These are phyloP conservation scores for Magnusiomyces ingens DNA, from an alignment of 1,139 yeast species.

Conservation along the genomic window DNA sequence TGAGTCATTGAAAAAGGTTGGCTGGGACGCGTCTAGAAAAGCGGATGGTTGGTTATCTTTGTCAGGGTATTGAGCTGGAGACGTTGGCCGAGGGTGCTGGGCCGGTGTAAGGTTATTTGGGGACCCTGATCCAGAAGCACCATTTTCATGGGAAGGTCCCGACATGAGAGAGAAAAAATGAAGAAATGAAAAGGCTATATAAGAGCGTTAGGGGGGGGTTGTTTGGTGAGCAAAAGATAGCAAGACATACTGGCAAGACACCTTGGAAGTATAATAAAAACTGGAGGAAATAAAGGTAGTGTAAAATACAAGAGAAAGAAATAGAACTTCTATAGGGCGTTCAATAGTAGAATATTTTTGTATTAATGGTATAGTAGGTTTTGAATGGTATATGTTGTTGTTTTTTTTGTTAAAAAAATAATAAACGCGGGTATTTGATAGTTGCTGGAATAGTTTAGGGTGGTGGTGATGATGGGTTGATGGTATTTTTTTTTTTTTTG, in stretches of 20 bases:
- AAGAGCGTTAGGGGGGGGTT: background rate
- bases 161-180: conserved; percentile 3
- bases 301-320: background rate
- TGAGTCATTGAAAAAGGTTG: too few relatives aligned
- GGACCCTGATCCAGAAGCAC: conserved; percentile 1
- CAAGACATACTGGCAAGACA: conserved; percentile 1
- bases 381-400: too few relatives aligned
- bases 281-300: background rate
- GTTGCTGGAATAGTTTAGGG: too few relatives aligned
- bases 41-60: background rate
- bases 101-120: background rate
- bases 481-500: too few relatives aligned
- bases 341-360: too few relatives aligned
- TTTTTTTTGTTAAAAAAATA: too few relatives aligned
- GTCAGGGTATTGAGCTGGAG: background rate
- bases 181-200: background rate
- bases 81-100: background rate
- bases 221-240: background rate
- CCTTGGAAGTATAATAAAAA: background rate
- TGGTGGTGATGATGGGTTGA: too few relatives aligned
- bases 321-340: too few relatives aligned
- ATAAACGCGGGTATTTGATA: too few relatives aligned
- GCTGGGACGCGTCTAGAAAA: background rate
- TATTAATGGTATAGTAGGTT: too few relatives aligned
- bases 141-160: conserved; percentile 1